Conservation (phyloP, 306 rosid species). For the Trifolium dubium region DNA sequence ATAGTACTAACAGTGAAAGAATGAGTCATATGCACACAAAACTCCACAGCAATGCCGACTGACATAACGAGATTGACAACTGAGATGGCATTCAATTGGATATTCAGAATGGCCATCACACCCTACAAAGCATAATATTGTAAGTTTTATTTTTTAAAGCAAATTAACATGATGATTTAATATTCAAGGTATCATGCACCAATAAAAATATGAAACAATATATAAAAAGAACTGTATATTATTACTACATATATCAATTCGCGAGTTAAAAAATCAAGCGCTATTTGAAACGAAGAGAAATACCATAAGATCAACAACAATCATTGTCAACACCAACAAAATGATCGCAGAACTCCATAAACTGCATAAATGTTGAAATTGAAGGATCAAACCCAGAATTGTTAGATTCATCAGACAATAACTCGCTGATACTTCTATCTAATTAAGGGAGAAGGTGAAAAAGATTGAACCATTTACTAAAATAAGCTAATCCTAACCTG, state of each 20-base stretch:
- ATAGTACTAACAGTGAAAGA: constrained; percentile 82
- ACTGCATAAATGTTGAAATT: constrained; percentile 56
- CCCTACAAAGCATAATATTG: constrained; percentile 65
- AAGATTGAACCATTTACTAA: constrained; percentile 30
- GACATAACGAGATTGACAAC: constrained; percentile 97
- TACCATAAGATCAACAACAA: constrained; percentile 94
- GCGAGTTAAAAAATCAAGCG: constrained; percentile 13
- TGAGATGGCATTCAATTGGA: constrained; percentile 95
- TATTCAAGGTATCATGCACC: constrained; percentile 30
- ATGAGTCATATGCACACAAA: constrained; percentile 93
- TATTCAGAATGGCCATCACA: constrained; percentile 90
- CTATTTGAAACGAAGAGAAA: constrained; percentile 33
- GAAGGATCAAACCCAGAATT: constrained; percentile 35
- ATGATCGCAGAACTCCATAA: constrained; percentile 95
- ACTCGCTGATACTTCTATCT: constrained; percentile 23
- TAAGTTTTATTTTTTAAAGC: too few species aligned
- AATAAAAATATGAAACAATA: constrained; percentile 20
- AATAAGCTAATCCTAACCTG: constrained; percentile 65
- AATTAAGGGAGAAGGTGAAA: constrained; percentile 30
- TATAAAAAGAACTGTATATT: constrained; percentile 9
- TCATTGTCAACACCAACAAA: constrained; percentile 89
- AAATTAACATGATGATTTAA: constrained; percentile 26
- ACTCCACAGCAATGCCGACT: constrained; percentile 98
- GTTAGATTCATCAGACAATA: constrained; percentile 35
- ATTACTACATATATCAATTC: constrained; percentile 15